Base-by-base conservation (phyloP, 1,284 basidiomycete genomes). In the Melanopsichium pennsylvanicum region DNA sequence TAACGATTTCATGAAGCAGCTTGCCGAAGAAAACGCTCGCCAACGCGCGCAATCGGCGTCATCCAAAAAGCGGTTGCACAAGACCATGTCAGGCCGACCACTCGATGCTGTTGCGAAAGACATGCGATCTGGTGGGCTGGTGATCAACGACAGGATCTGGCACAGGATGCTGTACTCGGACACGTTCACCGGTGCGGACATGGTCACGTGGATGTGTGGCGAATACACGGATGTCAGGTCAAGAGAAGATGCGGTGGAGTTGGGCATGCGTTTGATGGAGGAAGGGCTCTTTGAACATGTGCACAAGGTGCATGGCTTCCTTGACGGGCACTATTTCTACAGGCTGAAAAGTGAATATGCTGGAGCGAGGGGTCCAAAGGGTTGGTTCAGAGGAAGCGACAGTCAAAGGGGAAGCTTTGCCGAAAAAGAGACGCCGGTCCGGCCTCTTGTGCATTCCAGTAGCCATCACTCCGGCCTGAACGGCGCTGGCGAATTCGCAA, bases 251-350 rank as follows among this genome's bases (percentile, higher is more conserved):
- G 79, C 76, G 7, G 72, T 74, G 12, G 70, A 70, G 35, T 57
- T 63, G 37, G 79, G 78, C 6, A 56, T 46, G 22, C 56, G 58
- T 45, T 55, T 81, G 36, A 66, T 71, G 63, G 49, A 66, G 27
- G 64, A 68, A 7, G 77, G 76, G 0, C 44, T 74, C 39, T 76
- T 81, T 33, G 72, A 75, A 60, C 79, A 81, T 37, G 77, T 78
- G 40, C 52, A 74, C 33, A 54, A 51, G 34, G 45, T 39, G 21
- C 79, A 80, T 40, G 77, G 74, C 11, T 80, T 81, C 52, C 36
- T 79, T 29, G 79, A 81, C 33, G 79, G 79, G 1, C 77, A 81
- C 33, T 78, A 79, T 67, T 81, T 81, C 38, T 76, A 76, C 48
- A 45, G 74, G 36, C 49, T 76, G 25, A 60, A 34, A 38, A 54